A percentile compares a stretch with the other conserved stretches of the same genome.
These are phyloP conservation scores for Mycosphaerella sp. DNA, from an alignment of 2,329 filamentous ascomycete genomes.

Conservation along the genomic window DNA sequence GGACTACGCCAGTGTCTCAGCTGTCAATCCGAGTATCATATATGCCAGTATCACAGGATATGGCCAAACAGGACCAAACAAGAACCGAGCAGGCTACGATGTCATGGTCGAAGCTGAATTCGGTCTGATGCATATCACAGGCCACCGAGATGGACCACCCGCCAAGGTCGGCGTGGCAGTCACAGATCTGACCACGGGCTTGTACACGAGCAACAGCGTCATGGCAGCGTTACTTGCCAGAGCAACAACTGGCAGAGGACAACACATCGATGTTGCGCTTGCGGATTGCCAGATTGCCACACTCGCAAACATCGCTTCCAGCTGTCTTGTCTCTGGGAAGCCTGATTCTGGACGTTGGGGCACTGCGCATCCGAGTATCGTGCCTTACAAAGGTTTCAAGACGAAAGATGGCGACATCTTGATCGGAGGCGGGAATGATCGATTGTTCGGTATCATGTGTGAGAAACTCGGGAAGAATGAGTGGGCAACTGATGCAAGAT, in stretches of 20 bases:
- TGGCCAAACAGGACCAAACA: conserved; percentile 89
- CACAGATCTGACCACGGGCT: conserved; percentile 87
- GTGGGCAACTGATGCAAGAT: conserved; percentile 53
- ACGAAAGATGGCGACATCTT: conserved; percentile 59
- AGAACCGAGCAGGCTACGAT: conserved; percentile 84
- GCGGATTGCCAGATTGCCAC: conserved; percentile 95
- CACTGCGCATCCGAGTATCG: conserved; percentile 96
- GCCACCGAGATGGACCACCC: conserved; percentile 75
- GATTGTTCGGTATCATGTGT: conserved; percentile 55
- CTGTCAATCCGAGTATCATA: conserved; percentile 79
- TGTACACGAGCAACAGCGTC: conserved; percentile 92
- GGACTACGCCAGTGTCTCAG: conserved; percentile 74
- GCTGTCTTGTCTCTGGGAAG: conserved; percentile 78
- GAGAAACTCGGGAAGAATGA: conserved; percentile 52
- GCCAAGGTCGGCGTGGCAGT: conserved; percentile 98
- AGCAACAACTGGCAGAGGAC: conserved; percentile 67
- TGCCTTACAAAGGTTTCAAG: conserved; percentile 81
- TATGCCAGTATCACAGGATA: conserved; percentile 98
- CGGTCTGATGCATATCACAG: conserved; percentile 97
- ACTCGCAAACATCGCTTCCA: conserved; percentile 90
- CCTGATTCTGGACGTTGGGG: conserved; percentile 89
- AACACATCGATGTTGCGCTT: conserved; percentile 85
- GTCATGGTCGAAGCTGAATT: conserved; percentile 99
- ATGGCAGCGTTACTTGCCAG: conserved; percentile 86
- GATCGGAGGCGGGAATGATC: conserved; percentile 59